Percentiles rank a stretch among this genome's conserved stretches.
phyloP scores from a whole-genome alignment of 164 flowering plant genomes.

The Brasenia schreberi region DNA sequence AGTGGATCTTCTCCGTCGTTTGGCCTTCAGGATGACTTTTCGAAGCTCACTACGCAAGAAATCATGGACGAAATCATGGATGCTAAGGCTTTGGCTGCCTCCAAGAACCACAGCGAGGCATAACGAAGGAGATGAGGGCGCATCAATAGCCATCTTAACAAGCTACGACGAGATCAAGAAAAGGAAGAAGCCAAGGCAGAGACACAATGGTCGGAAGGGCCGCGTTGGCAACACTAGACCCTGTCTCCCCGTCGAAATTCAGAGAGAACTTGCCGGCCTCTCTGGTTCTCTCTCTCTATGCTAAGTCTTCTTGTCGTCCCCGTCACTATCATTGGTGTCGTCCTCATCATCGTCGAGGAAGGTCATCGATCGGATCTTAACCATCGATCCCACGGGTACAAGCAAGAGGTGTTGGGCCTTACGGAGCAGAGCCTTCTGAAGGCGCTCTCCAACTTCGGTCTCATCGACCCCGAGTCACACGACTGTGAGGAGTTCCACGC shows the following conservation, averaged over 20 bases:
- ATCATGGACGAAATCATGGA: constrained; percentile 49
- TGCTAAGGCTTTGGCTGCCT: constrained; percentile 95
- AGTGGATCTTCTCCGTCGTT: constrained; percentile 34
- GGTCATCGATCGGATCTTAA: constrained; percentile 84
- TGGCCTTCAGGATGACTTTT: constrained; percentile 57
- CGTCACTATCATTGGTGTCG: neutral
- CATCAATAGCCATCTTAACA: constrained; percentile 89
- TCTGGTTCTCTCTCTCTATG: neutral
- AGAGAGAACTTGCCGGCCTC: neutral
- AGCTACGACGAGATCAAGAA: constrained; percentile 22
- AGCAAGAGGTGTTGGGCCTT: constrained; percentile 67
- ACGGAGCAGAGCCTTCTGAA: constrained; percentile 76
- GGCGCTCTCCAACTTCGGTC: constrained; percentile 52
- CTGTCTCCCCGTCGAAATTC: neutral
- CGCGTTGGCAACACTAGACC: neutral
- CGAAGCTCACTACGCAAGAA: constrained; percentile 84
- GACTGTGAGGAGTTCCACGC: constrained; percentile 90
- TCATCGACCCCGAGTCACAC: constrained; percentile 92
- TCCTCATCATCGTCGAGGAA: constrained; percentile 32
- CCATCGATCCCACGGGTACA: constrained; percentile 67
- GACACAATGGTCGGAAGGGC: neutral
- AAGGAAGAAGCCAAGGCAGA: neutral
- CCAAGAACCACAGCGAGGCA: constrained; percentile 97
- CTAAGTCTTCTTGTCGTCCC: neutral
- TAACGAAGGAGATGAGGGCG: constrained; percentile 85